These are phyloP conservation scores for Nemania bipapillata DNA, from an alignment of 2,329 filamentous ascomycete species.

Conservation along the genomic window DNA sequence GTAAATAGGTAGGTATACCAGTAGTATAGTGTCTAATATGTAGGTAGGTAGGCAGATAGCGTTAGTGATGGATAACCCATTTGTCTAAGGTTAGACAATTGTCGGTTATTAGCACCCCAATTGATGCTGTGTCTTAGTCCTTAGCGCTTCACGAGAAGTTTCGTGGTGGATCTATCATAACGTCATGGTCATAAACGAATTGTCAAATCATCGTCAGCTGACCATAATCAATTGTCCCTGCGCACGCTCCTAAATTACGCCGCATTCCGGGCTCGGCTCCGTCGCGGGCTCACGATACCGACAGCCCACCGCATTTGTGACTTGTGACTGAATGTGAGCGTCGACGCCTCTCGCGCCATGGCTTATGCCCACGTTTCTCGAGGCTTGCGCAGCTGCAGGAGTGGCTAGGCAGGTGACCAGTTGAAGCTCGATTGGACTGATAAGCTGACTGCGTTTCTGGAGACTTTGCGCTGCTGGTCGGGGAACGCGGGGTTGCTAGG, in stretches of 20 bases:
- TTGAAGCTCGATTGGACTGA: constrained; percentile 1
- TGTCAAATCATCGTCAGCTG: constrained; percentile 24
- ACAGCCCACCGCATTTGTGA: constrained; percentile 6
- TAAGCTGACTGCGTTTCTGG: constrained; percentile 32
- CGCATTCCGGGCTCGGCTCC: constrained; percentile 21
- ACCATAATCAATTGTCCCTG: constrained; percentile 2
- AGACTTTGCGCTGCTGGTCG: background rate
- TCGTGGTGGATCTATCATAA: constrained; percentile 1
- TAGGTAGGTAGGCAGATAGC: too few species aligned
- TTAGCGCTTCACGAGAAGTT: background rate
- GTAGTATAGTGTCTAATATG: too few species aligned
- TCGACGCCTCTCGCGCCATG: constrained; percentile 17
- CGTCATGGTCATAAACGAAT: constrained; percentile 15
- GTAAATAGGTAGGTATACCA: background rate
- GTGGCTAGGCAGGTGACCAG: constrained; percentile 26
- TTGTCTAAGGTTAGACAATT: background rate
- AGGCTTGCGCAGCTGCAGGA: constrained; percentile 17
- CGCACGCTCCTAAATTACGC: background rate
- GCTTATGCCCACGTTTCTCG: constrained; percentile 17
- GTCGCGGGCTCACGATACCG: constrained; percentile 21
- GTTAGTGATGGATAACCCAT: too few species aligned
- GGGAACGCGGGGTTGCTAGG: constrained; percentile 17
- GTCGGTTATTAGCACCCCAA: background rate
- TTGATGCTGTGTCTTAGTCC: background rate
- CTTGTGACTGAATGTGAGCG: too few species aligned